These are phyloP conservation scores for Gnomoniopsis smithogilvyi DNA, from an alignment of 2,329 filamentous ascomycete species.

Conservation along the genomic window DNA sequence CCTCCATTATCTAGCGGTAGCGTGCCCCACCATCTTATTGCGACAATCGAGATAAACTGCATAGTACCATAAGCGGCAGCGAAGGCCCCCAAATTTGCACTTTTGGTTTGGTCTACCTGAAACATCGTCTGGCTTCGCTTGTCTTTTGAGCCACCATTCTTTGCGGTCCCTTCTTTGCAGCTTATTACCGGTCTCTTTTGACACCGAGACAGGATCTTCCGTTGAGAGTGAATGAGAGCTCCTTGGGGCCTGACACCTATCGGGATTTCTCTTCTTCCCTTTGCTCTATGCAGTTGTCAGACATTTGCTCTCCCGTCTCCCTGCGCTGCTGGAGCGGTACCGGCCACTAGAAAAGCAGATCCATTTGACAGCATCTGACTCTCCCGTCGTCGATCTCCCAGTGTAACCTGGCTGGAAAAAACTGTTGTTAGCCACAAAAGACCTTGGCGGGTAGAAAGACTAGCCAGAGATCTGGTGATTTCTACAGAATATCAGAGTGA, in stretches of 20 bases:
- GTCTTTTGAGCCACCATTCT: not conserved
- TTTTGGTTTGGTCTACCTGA: constrained; percentile 16
- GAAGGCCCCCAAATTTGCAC: not conserved
- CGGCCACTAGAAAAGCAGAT: not conserved
- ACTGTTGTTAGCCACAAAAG: too few species aligned
- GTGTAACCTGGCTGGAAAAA: too few species aligned
- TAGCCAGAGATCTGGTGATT: too few species aligned
- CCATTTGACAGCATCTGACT: not conserved
- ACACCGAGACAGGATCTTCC: constrained; percentile 18
- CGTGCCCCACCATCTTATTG: not conserved
- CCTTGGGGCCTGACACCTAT: too few species aligned
- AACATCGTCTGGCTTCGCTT: constrained; percentile 14
- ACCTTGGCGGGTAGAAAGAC: too few species aligned
- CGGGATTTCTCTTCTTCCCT: not conserved
- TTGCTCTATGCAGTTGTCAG: not conserved
- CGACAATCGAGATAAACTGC: not conserved
- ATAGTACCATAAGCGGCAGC: not conserved
- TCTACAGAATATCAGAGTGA: too few species aligned
- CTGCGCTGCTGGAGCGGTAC: not conserved
- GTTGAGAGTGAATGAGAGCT: not conserved
- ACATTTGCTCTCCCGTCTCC: not conserved
- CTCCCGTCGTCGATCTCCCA: too few species aligned
- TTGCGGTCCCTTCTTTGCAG: not conserved
- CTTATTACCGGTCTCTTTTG: not conserved
- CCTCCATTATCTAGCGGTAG: not conserved